Evolutionary conservation across 2,329 filamentous ascomycete genomes (phyloP).

Genomic region (Diaporthe sp.): DNA sequence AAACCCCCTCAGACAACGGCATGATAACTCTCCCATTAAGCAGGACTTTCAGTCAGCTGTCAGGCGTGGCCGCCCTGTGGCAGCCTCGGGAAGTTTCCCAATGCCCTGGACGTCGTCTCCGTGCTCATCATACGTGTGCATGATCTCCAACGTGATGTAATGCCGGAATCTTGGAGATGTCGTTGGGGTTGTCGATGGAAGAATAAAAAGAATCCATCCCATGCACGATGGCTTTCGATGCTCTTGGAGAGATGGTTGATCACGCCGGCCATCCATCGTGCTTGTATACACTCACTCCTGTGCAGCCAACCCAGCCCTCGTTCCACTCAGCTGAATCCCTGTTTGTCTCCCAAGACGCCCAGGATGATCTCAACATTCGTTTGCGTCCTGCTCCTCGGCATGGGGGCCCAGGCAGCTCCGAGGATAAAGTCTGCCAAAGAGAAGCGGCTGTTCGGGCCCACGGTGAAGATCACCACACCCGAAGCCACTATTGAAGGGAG

Average conservation of each 20-base stretch:
- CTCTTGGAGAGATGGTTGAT: background rate
- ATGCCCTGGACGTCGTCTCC: background rate
- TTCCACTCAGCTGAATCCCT: background rate
- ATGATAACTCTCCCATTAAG: background rate
- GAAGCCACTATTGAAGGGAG: conserved; percentile 2
- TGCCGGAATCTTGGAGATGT: conserved; percentile 1
- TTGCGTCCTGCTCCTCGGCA: background rate
- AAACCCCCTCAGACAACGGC: conserved; percentile 21
- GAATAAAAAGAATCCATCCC: background rate
- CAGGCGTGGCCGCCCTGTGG: background rate
- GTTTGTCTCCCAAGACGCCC: background rate
- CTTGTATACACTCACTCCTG: conserved; percentile 5
- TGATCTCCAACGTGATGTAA: conserved; percentile 22
- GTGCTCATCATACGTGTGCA: conserved; percentile 15
- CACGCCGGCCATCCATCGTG: background rate
- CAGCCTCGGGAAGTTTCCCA: conserved; percentile 5
- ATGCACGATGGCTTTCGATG: background rate
- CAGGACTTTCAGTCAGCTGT: conserved; percentile 3
- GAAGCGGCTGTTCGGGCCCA: conserved; percentile 22
- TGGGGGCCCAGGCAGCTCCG: background rate
- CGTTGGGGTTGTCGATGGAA: background rate
- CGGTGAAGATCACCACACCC: conserved; percentile 16
- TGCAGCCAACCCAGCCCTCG: background rate
- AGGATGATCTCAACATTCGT: background rate
- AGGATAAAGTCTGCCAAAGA: conserved; percentile 17